Conservation (phyloP, 768 basidiomycete genomes). For the Neoboletus subvelutipes region DNA sequence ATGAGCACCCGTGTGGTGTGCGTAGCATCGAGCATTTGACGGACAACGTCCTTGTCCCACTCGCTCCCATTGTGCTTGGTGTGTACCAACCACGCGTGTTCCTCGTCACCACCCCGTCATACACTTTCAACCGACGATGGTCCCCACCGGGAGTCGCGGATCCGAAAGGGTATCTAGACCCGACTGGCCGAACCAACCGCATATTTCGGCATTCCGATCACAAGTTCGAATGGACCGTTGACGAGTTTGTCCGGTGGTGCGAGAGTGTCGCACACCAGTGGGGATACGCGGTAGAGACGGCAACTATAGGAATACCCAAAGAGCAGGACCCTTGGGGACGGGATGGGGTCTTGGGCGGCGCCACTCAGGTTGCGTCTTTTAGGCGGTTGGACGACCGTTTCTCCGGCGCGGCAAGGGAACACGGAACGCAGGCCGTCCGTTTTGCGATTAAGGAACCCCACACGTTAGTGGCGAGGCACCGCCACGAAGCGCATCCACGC, state of each 20-base stretch:
- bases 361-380: conserved; percentile 68
- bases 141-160: conserved; percentile 49
- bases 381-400: conserved; percentile 40
- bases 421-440: conserved; percentile 7
- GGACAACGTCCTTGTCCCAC: conserved; percentile 53
- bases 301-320: conserved; percentile 56
- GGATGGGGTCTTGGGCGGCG: conserved; percentile 61
- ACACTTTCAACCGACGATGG: conserved; percentile 78
- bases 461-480: conserved; percentile 45
- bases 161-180: conserved; percentile 61
- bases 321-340: conserved; percentile 74
- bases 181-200: conserved; percentile 70
- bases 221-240: conserved; percentile 84
- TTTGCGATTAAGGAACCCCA: conserved; percentile 36
- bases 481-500: conserved; percentile 50
- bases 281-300: conserved; percentile 67
- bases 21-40: conserved; percentile 78
- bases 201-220: conserved; percentile 83
- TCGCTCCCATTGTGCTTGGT: conserved; percentile 73
- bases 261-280: conserved; percentile 52
- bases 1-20: conserved; percentile 8
- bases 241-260: conserved; percentile 73
- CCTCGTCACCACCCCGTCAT: conserved; percentile 84
- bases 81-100: conserved; percentile 72
- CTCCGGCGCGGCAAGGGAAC: conserved; percentile 34